A percentile compares a stretch with the other conserved stretches of the same genome.
phyloP scores from a whole-genome alignment of 176 grass and related monocot genomes.

The Chloris gayana region DNA sequence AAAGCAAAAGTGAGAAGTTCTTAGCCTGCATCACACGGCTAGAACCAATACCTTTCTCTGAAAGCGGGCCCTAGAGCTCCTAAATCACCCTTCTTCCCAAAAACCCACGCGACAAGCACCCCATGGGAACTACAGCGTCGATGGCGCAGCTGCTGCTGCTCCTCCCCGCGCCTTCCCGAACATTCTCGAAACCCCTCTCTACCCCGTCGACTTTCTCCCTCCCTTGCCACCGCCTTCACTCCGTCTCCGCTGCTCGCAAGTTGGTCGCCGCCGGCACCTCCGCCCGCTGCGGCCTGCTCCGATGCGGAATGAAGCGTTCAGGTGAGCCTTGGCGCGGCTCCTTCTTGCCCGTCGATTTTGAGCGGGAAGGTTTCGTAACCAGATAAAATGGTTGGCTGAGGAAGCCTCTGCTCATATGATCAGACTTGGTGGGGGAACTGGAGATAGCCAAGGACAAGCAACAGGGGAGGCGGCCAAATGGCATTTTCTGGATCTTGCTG shows the following conservation, averaged over 20 bases:
- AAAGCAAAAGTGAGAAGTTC: slow-evolving; percentile 2
- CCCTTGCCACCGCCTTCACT: background rate
- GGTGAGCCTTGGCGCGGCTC: slow-evolving; percentile 14
- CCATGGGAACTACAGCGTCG: background rate
- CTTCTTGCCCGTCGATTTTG: background rate
- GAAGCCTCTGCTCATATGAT: background rate
- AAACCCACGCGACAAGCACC: slow-evolving; percentile 15
- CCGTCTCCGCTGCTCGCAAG: slow-evolving; percentile 10
- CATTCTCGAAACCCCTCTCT: slow-evolving; percentile 43
- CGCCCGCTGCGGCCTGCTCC: slow-evolving; percentile 43
- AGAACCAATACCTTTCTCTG: slow-evolving; percentile 37
- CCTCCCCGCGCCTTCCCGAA: slow-evolving; percentile 39
- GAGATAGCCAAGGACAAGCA: slow-evolving; percentile 80
- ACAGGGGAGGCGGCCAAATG: slow-evolving; percentile 54
- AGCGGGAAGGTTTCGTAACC: background rate
- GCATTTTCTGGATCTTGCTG: slow-evolving; percentile 95
- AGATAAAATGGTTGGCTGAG: background rate
- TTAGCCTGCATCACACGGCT: slow-evolving; percentile 38
- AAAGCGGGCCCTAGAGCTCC: slow-evolving; percentile 21
- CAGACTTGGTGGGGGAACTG: slow-evolving; percentile 77
- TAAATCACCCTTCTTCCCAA: slow-evolving; percentile 25
- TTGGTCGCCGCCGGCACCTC: slow-evolving; percentile 16
- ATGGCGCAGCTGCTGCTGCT: slow-evolving; percentile 53
- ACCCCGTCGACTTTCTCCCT: background rate
- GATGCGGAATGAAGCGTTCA: slow-evolving; percentile 47